Base-by-base conservation (phyloP, 2,329 filamentous ascomycete genomes). In the Nigrospora osmanthi region DNA sequence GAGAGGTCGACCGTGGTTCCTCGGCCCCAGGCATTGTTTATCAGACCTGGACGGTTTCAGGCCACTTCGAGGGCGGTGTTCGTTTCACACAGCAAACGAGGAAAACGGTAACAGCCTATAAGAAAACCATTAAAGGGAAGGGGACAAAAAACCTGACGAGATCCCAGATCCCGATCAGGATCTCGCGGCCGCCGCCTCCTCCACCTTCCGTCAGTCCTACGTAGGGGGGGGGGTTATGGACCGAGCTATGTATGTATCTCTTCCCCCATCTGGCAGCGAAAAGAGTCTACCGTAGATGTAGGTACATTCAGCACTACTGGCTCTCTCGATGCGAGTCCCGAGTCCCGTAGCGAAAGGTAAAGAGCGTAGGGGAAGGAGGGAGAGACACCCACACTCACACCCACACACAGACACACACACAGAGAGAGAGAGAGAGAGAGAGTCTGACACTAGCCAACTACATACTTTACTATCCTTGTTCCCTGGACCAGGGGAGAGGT, bases 391-490 rank as follows among this genome's bases (percentile, higher is more conserved):
- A n/a, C n/a, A n/a, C n/a, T n/a, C n/a, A n/a, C n/a, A n/a, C n/a
- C n/a, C n/a, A n/a, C n/a, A n/a, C n/a, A n/a, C n/a, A n/a, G n/a
- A n/a, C n/a, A n/a, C n/a, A n/a, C n/a, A n/a, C n/a, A n/a, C n/a
- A 28, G 9, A 28, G 23, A 28, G 23, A 28, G 23, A 28, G 7
- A 28, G 23, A 28, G 2, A 10, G 5, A 28, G 7, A 35, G 15
- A 35, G 17, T 28, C 40, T 42, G 32, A 31, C 40, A 33, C 40
- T 42, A 42, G 40, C 43, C 39, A 28, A 35, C 28, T 36, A 44
- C 36, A 37, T 44, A 44, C 36, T 41, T 44, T 35, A 40, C 38
- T 40, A 16, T 34, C 45, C 42, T 35, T 38, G 46, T 38, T 38
- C 46, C 46, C 38, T 45, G 35, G 23, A 32, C 40, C 32, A 33